phyloP scores from a whole-genome alignment of 129 eudicot species.

The Helianthus tuberosus region DNA sequence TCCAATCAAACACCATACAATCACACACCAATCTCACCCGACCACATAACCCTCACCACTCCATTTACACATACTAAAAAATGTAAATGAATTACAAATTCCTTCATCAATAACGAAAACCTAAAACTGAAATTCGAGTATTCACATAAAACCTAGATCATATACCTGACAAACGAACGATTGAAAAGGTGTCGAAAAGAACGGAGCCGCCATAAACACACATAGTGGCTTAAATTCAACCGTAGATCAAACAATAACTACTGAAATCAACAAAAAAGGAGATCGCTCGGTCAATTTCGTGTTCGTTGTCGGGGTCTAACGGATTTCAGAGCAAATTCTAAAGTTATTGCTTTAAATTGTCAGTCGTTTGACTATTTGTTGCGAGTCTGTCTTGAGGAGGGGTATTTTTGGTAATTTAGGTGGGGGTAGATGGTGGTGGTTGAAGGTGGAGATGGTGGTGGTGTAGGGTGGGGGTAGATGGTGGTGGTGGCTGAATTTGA shows the following conservation, averaged over 20 bases:
- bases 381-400: neutral
- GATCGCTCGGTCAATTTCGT: conserved; percentile 1
- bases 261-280: conserved; percentile 24
- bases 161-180: conserved; percentile 90
- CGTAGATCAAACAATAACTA: conserved; percentile 22
- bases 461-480: too few species aligned
- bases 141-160: neutral
- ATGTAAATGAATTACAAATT: neutral
- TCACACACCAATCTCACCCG: neutral
- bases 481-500: too few species aligned
- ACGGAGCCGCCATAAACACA: conserved; percentile 83
- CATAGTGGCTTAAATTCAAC: conserved; percentile 9
- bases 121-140: neutral
- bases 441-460: too few species aligned
- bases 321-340: neutral
- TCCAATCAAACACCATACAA: neutral
- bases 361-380: neutral
- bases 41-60: neutral
- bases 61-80: conserved; percentile 14
- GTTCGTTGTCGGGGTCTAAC: neutral
- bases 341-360: neutral
- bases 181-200: conserved; percentile 82
- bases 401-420: neutral
- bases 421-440: too few species aligned
- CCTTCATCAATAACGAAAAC: conserved; percentile 2